Evolutionary conservation across 805 yeast genomes (phyloP).

Genomic region (Kuraishia ogatae): DNA sequence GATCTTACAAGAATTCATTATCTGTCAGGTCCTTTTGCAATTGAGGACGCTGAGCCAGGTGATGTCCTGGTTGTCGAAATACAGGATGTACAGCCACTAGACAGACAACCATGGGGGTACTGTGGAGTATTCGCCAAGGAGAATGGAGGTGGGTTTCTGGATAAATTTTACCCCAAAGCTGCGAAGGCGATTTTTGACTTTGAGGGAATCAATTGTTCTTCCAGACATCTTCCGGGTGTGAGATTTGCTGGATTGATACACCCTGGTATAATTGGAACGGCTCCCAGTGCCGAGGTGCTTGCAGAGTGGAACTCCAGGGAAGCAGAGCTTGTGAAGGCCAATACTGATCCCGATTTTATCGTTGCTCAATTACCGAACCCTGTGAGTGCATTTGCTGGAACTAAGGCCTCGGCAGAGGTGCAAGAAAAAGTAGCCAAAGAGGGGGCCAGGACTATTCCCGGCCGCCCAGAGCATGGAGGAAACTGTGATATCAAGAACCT

Average conservation of each 20-base stretch:
- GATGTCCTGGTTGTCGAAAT: constrained; percentile 41
- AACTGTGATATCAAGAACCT: constrained; percentile 44
- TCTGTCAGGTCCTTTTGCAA: constrained; percentile 38
- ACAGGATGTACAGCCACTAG: constrained; percentile 43
- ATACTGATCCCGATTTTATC: constrained; percentile 22
- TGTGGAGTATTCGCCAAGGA: constrained; percentile 38
- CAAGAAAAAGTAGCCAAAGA: constrained; percentile 23
- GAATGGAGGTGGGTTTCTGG: constrained; percentile 45
- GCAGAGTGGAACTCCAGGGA: constrained; percentile 39
- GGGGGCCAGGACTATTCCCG: constrained; percentile 48
- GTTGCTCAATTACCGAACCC: constrained; percentile 33
- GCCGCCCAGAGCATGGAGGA: constrained; percentile 45
- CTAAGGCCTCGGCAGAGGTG: constrained; percentile 21
- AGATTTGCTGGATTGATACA: constrained; percentile 41
- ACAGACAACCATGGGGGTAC: constrained; percentile 46
- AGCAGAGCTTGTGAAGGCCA: constrained; percentile 22
- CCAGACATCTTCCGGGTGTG: constrained; percentile 42
- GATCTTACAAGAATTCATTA: constrained; percentile 39
- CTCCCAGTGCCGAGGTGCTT: constrained; percentile 35
- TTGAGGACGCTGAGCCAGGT: constrained; percentile 37
- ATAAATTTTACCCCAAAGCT: constrained; percentile 38
- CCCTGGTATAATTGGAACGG: constrained; percentile 44
- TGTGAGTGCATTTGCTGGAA: constrained; percentile 30
- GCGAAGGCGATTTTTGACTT: constrained; percentile 46
- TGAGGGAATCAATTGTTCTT: constrained; percentile 40